A percentile compares a stretch with the other conserved stretches of the same genome.
Evolutionary conservation across 257 asterid species (phyloP).

Genomic region (Gentiana straminea): DNA sequence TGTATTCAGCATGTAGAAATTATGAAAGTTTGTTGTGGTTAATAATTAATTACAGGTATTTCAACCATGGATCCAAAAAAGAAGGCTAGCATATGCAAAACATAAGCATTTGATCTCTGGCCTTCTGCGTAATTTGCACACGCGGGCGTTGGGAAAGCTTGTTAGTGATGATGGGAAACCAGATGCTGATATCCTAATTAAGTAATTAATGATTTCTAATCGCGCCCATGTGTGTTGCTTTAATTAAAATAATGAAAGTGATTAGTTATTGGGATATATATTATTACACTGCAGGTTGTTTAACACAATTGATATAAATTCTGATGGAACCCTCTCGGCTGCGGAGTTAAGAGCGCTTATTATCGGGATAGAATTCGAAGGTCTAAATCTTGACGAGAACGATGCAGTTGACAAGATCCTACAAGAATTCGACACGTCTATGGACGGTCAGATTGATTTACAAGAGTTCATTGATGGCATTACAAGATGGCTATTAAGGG

Average conservation of each 20-base stretch:
- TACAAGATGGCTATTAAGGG: conserved; percentile 30
- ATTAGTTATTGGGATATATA: not conserved
- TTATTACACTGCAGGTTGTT: conserved; percentile 20
- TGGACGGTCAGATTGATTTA: conserved; percentile 17
- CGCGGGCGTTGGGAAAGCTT: conserved; percentile 22
- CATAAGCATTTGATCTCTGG: conserved; percentile 34
- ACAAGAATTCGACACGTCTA: conserved; percentile 27
- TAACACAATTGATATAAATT: conserved; percentile 12
- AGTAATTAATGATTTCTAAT: conserved; percentile 11
- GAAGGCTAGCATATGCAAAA: conserved; percentile 42
- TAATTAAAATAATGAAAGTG: not conserved
- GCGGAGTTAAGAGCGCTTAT: conserved; percentile 29
- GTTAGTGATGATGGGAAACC: conserved; percentile 34
- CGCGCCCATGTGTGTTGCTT: not conserved
- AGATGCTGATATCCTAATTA: conserved; percentile 21
- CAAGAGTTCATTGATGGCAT: conserved; percentile 33
- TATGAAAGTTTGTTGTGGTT: not conserved
- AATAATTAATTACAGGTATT: conserved; percentile 17
- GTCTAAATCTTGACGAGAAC: conserved; percentile 11
- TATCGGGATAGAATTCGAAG: conserved; percentile 19
- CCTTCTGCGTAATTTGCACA: conserved; percentile 20
- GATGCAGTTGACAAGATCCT: conserved; percentile 25
- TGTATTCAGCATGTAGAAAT: not conserved
- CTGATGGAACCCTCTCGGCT: conserved; percentile 13
- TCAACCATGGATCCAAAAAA: conserved; percentile 44